These are phyloP conservation scores for Kodamaea fukazawae DNA, from an alignment of 805 yeast species.

Conservation along the genomic window DNA sequence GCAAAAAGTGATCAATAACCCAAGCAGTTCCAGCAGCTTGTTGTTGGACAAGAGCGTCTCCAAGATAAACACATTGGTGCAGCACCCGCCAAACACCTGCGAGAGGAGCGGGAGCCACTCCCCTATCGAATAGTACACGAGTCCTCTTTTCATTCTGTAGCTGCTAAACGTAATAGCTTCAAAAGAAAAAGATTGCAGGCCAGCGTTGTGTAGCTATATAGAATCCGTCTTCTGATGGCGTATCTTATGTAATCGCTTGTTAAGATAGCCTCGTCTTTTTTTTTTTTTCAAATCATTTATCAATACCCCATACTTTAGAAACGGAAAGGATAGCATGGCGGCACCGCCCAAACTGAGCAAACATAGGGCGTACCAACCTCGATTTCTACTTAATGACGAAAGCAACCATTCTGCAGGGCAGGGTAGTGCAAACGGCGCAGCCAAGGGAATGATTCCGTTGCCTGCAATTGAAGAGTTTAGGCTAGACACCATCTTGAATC, in stretches of 20 bases:
- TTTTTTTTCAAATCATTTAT: constrained; percentile 2
- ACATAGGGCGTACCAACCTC: constrained; percentile 5
- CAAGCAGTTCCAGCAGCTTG: constrained; percentile 31
- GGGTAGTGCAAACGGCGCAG: neutral
- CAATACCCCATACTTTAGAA: constrained; percentile 7
- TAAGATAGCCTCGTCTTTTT: neutral
- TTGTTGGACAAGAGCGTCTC: constrained; percentile 46
- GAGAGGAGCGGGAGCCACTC: constrained; percentile 11
- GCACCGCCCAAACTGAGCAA: constrained; percentile 2
- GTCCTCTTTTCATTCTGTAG: neutral
- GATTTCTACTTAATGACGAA: neutral
- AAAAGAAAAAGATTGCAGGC: no score
- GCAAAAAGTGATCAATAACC: constrained; percentile 54
- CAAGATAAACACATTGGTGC: constrained; percentile 62
- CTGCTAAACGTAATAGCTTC: neutral
- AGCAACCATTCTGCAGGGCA: neutral
- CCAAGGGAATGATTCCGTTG: constrained; percentile 7
- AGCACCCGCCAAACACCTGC: constrained; percentile 69
- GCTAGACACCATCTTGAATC: constrained; percentile 27
- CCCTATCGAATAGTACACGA: neutral
- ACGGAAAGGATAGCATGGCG: neutral
- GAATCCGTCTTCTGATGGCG: no score
- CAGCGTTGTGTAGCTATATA: no score
- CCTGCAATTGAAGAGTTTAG: constrained; percentile 33
- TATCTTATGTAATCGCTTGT: no score